Evolutionary conservation across 352 stramenopile genomes (phyloP), one percentile per base, ranked within the genome.

Genomic region (Halophytophthora batemanensis): DNA sequence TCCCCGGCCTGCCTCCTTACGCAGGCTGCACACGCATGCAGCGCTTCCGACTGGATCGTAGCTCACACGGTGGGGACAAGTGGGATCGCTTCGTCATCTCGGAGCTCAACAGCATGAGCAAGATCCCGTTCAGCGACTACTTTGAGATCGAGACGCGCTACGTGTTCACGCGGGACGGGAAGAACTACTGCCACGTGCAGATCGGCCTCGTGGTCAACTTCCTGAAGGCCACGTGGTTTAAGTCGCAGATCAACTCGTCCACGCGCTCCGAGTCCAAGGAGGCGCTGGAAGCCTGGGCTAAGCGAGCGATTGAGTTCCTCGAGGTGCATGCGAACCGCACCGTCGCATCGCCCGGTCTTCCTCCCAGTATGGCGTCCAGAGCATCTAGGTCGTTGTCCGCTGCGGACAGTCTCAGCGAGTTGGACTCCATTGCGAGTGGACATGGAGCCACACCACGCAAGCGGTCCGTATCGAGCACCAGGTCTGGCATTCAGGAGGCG

Each of bases 131-230:
- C 50, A 80, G 68, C 46, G 82, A 92, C 52, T 90, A 88, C 62
- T 92, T 92, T 59, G 82, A 88, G 49, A 84, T 92, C 35, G 82
- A 92, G 53, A 84, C 79, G 34, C 76, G 82, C 18, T 92, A 81
- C 58, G 77, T 93, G 18, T 88, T 90, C 43, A 81, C 73, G 17
- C 65, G 79, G 7, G 81, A 90, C 45, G 77, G 81, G 36, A 79
- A 81, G 42, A 76, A 86, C 41, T 88, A 86, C 44, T 88, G 77
- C 53, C 81, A 88, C 36, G 78, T 84, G 4, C 69, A 92, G 62
- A 71, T 71, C 14, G 81, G 81, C 4, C 51, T 90, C 13, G 60
- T 88, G 4, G 76, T 92, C 19, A 83, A 92, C 53, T 92, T 87
- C 36, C 59, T 83, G 18, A 89, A 90, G 45, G 82, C 77, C 12